A percentile compares a stretch with the other conserved stretches of the same genome.
Conservation (phyloP, 495 filamentous ascomycete genomes). For the Penicillium roqueforti region DNA sequence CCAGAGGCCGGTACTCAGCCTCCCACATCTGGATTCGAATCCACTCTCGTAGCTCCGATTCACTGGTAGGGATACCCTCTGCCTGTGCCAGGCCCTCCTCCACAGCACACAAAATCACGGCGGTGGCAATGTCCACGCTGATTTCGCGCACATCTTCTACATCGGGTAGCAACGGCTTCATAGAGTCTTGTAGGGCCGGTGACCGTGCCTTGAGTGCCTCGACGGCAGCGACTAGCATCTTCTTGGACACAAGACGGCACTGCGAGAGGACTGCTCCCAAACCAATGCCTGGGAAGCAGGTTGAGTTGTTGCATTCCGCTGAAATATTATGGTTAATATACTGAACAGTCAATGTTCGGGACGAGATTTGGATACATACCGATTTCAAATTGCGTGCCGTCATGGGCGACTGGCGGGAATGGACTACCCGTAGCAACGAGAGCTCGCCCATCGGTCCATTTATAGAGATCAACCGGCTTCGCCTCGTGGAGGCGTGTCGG, state of each 20-base stretch:
- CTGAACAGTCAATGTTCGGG: not conserved
- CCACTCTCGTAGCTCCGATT: slow-evolving; percentile 68
- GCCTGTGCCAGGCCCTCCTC: slow-evolving; percentile 61
- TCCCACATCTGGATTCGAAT: slow-evolving; percentile 90
- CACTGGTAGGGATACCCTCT: slow-evolving; percentile 40
- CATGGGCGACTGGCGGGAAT: slow-evolving; percentile 69
- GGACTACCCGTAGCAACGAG: slow-evolving; percentile 85
- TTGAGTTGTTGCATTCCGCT: slow-evolving; percentile 90
- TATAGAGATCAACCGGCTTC: slow-evolving; percentile 66
- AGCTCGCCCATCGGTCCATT: slow-evolving; percentile 74
- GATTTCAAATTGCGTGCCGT: slow-evolving; percentile 61
- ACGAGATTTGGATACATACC: slow-evolving; percentile 31
- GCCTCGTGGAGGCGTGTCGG: slow-evolving; percentile 85
- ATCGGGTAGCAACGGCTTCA: slow-evolving; percentile 65
- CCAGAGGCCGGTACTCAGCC: slow-evolving; percentile 63
- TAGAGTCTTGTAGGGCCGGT: slow-evolving; percentile 59
- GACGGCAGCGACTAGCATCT: slow-evolving; percentile 78
- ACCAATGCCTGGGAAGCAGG: slow-evolving; percentile 82
- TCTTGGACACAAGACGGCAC: slow-evolving; percentile 59
- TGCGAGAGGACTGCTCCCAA: slow-evolving; percentile 71
- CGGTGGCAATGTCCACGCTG: slow-evolving; percentile 71
- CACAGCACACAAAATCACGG: slow-evolving; percentile 70
- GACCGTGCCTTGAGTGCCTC: slow-evolving; percentile 66
- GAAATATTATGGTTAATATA: slow-evolving; percentile 1
- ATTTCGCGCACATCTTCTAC: slow-evolving; percentile 71